Evolutionary conservation across 345 rosid species (phyloP).

Genomic region (Acer yangbiense): DNA sequence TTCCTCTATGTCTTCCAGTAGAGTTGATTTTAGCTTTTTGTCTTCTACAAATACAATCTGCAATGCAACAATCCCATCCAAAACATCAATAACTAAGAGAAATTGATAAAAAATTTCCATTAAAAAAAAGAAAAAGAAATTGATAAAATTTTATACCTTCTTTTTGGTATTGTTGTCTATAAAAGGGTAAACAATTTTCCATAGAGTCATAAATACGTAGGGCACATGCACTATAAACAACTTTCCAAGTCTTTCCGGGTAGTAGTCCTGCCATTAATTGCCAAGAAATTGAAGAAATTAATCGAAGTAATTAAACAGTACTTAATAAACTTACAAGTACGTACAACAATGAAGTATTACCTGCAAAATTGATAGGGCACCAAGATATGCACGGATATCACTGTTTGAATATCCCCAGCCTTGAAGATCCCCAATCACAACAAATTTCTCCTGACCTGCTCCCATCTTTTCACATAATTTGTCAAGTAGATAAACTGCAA

Average conservation of each 20-base stretch:
- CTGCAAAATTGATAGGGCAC: conserved; percentile 43
- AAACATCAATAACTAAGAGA: background rate
- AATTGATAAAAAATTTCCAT: too few relatives aligned
- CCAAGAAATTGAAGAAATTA: background rate
- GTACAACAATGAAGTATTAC: conserved; percentile 11
- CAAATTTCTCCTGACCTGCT: conserved; percentile 44
- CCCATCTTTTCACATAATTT: conserved; percentile 40
- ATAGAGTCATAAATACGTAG: conserved; percentile 36
- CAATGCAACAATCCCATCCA: background rate
- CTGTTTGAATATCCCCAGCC: conserved; percentile 59
- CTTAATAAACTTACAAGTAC: too few relatives aligned
- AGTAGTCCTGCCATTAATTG: conserved; percentile 41
- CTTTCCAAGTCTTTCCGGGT: conserved; percentile 54
- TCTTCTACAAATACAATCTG: conserved; percentile 54
- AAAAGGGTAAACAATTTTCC: conserved; percentile 45
- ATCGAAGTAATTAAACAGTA: background rate
- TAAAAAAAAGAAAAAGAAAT: too few relatives aligned
- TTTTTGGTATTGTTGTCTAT: conserved; percentile 41
- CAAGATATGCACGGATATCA: conserved; percentile 45
- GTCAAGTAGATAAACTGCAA: conserved; percentile 33
- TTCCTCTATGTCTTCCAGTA: conserved; percentile 52
- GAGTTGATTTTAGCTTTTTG: conserved; percentile 40
- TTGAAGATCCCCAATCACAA: conserved; percentile 45
- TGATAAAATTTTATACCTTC: conserved; percentile 31
- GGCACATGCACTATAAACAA: conserved; percentile 40